Percentiles rank a stretch among this genome's conserved stretches.
phyloP scores from a whole-genome alignment of 208 protist species.

The Angomonas ambiguus region DNA sequence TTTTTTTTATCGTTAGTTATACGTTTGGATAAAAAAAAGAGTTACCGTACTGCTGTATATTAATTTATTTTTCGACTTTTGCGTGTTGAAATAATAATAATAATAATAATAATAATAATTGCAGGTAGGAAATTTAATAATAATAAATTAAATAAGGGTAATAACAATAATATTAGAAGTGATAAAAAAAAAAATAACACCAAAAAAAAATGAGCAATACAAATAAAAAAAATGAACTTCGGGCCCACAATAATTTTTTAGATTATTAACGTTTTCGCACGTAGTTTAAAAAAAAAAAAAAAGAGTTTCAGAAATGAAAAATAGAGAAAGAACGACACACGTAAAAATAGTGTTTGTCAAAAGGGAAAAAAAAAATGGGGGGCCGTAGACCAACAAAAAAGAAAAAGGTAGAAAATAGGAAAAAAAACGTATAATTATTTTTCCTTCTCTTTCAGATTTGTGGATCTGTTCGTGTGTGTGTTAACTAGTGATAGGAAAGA shows the following conservation, averaged over 20 bases:
- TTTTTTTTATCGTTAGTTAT: no score
- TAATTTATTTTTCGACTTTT: no score
- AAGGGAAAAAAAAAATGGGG: neutral
- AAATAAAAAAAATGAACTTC: neutral
- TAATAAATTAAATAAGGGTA: no score
- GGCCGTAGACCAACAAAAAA: no score
- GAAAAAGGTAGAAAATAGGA: no score
- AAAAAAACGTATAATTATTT: slow-evolving; percentile 12
- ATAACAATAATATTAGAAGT: neutral
- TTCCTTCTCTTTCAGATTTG: neutral
- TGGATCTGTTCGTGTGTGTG: neutral
- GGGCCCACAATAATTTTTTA: neutral
- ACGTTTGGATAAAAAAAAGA: no score
- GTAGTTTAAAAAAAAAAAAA: neutral
- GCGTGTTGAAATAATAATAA: no score
- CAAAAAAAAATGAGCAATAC: neutral
- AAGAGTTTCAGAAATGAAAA: slow-evolving; percentile 8
- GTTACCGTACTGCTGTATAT: no score
- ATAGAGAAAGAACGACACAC: neutral
- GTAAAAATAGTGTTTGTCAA: no score
- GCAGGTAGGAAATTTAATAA: no score
- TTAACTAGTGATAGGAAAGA: neutral
- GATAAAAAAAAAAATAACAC: neutral
- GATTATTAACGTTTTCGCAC: neutral
- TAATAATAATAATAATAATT: no score